Evolutionary conservation across 2,329 filamentous ascomycete genomes (phyloP), one percentile per base, ranked within the genome.

Genomic region (Aureobasidium sp.): DNA sequence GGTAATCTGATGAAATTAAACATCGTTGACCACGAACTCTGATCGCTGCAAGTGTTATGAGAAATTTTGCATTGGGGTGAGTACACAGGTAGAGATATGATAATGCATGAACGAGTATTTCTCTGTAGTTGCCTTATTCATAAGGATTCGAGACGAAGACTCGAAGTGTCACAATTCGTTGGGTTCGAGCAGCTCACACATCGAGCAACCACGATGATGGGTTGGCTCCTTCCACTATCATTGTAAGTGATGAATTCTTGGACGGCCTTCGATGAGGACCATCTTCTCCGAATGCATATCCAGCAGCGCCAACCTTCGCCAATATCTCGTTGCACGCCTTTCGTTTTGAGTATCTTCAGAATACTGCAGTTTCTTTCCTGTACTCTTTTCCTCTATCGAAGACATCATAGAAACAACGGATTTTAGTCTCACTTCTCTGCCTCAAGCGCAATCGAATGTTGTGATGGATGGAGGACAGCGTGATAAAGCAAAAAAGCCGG

Each of bases 401-500:
- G 20, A 32, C 37, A 43, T 44, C 53, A 36, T 46, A 20, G 24
- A 34, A 57, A 26, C 37, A 37, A 32, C 37, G 5, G 37, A 4
- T 2, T 29, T 17, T 5, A 13, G 20, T 36, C 27, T 17, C 4
- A 5, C 2, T 9, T 3, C 13, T 36, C 34, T 20, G 12, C 37
- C 27, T 43, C 13, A 9, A 34, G 29, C 29, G 27, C 36, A 41
- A 26, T 27, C 17, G n/a, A 20, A 24, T n/a, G 9, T 10, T 26
- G 9, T 27, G n/a, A 60, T 60, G 57, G 57, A 60, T 37, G 56
- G n/a, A 43, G 46, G n/a, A 13, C 57, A 50, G 15, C 44, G 37
- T 12, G 57, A 51, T 2, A 60, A 60, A 26, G 57, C 15, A 4
- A 51, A 60, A 8, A 60, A 60, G 36, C 57, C 57, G n/a, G 57